Evolutionary conservation across 163 green algal species (phyloP).

Genomic region (Volvox carteri): DNA sequence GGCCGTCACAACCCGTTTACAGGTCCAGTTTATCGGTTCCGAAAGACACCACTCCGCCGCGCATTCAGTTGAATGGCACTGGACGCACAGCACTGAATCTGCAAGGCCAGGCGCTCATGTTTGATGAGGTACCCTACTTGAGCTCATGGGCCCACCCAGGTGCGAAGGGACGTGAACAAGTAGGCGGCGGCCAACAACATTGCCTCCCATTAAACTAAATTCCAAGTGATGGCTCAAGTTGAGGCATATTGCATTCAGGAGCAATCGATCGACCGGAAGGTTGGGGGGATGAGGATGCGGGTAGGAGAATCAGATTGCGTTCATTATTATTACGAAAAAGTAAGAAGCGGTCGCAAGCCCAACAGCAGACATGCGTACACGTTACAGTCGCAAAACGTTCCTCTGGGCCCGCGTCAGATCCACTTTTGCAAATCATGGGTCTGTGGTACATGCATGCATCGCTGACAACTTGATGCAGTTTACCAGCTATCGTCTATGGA

Average conservation of each 20-base stretch:
- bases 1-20: background rate
- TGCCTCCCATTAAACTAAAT: background rate
- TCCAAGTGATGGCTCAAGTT: no score
- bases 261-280: background rate
- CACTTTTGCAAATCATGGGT: background rate
- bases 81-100: constrained; percentile 36
- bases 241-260: no score
- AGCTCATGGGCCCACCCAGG: background rate
- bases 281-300: background rate
- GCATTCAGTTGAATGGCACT: constrained; percentile 38
- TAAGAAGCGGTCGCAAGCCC: no score
- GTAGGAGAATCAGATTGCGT: background rate
- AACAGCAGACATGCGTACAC: background rate
- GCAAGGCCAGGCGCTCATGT: background rate
- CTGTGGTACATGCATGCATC: background rate
- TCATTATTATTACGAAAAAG: no score
- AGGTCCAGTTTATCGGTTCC: background rate
- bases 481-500: background rate
- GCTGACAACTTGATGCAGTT: background rate
- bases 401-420: background rate
- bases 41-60: constrained; percentile 46
- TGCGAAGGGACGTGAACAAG: background rate
- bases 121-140: background rate
- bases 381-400: background rate
- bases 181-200: background rate